phyloP scores from a whole-genome alignment of 371 early-diverging fungal species.

The Mucor racemosus region DNA sequence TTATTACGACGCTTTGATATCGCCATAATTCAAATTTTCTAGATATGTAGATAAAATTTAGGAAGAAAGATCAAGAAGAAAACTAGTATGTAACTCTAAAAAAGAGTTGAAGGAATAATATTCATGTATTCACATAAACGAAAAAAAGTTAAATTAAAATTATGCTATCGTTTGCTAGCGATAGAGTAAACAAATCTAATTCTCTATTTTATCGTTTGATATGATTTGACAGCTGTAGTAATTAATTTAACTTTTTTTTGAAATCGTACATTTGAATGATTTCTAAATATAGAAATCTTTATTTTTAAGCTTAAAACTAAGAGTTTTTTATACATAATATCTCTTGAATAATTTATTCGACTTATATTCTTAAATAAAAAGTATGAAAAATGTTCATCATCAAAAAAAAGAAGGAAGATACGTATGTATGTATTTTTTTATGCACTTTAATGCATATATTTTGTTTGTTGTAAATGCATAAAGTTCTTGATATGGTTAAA shows the following conservation, averaged over 20 bases:
- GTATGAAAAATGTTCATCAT: too few species aligned
- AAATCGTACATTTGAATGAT: neutral
- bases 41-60: neutral
- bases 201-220: neutral
- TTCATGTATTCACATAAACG: neutral
- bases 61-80: too few species aligned
- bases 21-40: neutral
- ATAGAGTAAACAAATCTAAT: neutral
- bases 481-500: neutral
- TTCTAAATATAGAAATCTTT: neutral
- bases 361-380: too few species aligned
- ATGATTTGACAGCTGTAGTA: too few species aligned
- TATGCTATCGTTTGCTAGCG: neutral
- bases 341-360: too few species aligned
- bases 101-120: too few species aligned
- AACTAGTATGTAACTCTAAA: too few species aligned
- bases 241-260: too few species aligned
- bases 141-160: neutral
- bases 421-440: neutral
- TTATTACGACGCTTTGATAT: neutral
- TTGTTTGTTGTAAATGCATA: neutral
- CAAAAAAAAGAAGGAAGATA: too few species aligned
- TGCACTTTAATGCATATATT: neutral
- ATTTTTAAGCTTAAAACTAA: neutral
- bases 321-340: neutral